Base-by-base conservation (phyloP, 2,329 filamentous ascomycete species). In the Hymenoscyphus albidus region DNA sequence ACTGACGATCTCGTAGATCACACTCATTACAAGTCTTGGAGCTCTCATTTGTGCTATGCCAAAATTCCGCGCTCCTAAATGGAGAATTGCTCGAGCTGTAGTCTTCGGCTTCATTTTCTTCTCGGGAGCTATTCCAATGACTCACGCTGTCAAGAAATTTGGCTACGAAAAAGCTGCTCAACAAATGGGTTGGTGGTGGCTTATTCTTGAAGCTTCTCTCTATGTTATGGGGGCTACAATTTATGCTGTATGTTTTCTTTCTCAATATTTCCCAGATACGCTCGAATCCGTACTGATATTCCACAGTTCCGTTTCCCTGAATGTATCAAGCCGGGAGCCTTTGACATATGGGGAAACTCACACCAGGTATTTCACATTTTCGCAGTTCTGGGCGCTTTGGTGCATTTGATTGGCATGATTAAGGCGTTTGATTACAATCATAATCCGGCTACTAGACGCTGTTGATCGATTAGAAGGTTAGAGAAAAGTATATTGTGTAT, bases 341-440 rank as follows among this genome's bases (percentile, higher is more conserved):
- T 82, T 69, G 80, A 82, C 68, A 77, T 80, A 39, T 78, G 74
- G 67, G 78, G 79, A 16, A 76, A 77, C 3, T 82, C 80, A 14
- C 80, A 81, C 64, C 80, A 81, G 66, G 76, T 81, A 6, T 81
- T 82, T 62, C 80, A 82, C 62, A 68, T 79, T 12, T 73, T 80
- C 6, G 78, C 81, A 10, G 79, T 80, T 0, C 39, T 81, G 5
- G 78, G 77, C 5, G 77, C 77, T 32, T 67, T 74, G 35, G 71
- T 78, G 13, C 78, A 82, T 71, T 66, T 80, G 51, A 69, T 76
- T 55, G 78, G 75, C 1, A 70, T 78, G 54, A 65, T 75, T 67
- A 70, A 69, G 51, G 75, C 75, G 16, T 73, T 74, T 40, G 58
- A 66, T 44, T 66, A 55, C 31, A 63, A 66, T 56, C 62, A 65